phyloP scores from a whole-genome alignment of 1,139 yeast genomes.

The Kazachstania sp. region DNA sequence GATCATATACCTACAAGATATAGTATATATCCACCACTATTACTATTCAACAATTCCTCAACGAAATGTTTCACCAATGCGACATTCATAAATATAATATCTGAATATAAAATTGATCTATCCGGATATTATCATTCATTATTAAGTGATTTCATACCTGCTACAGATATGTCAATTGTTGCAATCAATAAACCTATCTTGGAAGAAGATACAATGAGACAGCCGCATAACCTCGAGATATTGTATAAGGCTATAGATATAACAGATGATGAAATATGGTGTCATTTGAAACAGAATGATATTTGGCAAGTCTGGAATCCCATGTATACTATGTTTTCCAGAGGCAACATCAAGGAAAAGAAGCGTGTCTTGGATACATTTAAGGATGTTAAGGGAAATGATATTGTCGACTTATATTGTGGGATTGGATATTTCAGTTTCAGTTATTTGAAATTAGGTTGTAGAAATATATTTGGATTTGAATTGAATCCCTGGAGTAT shows the following conservation, averaged over 20 bases:
- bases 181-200: conserved; percentile 67
- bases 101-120: neutral
- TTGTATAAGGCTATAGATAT: conserved; percentile 28
- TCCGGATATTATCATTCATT: conserved; percentile 16
- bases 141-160: conserved; percentile 20
- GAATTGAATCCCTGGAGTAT: conserved; percentile 83
- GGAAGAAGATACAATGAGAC: conserved; percentile 43
- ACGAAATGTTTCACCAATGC: conserved; percentile 33
- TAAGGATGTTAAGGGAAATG: conserved; percentile 32
- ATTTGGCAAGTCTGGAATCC: conserved; percentile 82
- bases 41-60: conserved; percentile 40
- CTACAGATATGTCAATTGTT: conserved; percentile 23
- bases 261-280: conserved; percentile 44
- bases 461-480: conserved; percentile 58
- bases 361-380: conserved; percentile 46
- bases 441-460: conserved; percentile 52
- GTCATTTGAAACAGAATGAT: conserved; percentile 61
- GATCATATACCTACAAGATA: conserved; percentile 42
- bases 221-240: conserved; percentile 56
- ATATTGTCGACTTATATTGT: conserved; percentile 63
- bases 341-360: conserved; percentile 86
- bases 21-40: conserved; percentile 60
- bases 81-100: conserved; percentile 32
- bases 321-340: conserved; percentile 71
- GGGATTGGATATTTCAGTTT: conserved; percentile 85